A percentile compares a stretch with the other conserved stretches of the same genome.
Conservation (phyloP, 768 basidiomycete species). For the Exsudoporus frostii region DNA sequence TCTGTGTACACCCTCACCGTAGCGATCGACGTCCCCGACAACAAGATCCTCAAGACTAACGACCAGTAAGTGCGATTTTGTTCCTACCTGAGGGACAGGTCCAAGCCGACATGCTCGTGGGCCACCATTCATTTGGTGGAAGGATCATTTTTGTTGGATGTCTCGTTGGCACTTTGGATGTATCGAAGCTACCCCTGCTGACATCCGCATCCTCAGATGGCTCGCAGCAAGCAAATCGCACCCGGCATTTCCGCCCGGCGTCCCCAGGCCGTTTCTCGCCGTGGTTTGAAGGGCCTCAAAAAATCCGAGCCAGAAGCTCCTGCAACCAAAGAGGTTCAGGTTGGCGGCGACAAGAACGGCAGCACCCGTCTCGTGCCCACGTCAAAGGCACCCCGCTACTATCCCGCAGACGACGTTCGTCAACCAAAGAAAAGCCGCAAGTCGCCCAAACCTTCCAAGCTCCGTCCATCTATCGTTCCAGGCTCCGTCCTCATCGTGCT, state of each 20-base stretch:
- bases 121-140: neutral
- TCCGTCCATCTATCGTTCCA: constrained; percentile 87
- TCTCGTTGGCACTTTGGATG: constrained; percentile 34
- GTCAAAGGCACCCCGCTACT: constrained; percentile 83
- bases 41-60: constrained; percentile 43
- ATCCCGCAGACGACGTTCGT: constrained; percentile 92
- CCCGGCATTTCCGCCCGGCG: constrained; percentile 79
- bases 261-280: constrained; percentile 75
- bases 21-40: constrained; percentile 29
- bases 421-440: constrained; percentile 92
- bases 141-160: constrained; percentile 33
- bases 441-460: constrained; percentile 68
- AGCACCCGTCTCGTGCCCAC: constrained; percentile 84
- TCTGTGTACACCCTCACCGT: constrained; percentile 13
- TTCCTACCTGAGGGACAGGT: constrained; percentile 8
- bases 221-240: constrained; percentile 81
- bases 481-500: constrained; percentile 95
- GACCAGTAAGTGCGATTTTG: constrained; percentile 37
- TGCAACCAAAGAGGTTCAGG: constrained; percentile 69
- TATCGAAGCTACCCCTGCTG: constrained; percentile 14
- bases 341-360: constrained; percentile 91
- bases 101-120: neutral
- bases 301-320: constrained; percentile 65
- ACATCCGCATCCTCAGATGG: constrained; percentile 55
- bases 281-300: constrained; percentile 81